Base-by-base conservation (phyloP, 208 protist genomes). In the Trypanosomatidae sp. region DNA sequence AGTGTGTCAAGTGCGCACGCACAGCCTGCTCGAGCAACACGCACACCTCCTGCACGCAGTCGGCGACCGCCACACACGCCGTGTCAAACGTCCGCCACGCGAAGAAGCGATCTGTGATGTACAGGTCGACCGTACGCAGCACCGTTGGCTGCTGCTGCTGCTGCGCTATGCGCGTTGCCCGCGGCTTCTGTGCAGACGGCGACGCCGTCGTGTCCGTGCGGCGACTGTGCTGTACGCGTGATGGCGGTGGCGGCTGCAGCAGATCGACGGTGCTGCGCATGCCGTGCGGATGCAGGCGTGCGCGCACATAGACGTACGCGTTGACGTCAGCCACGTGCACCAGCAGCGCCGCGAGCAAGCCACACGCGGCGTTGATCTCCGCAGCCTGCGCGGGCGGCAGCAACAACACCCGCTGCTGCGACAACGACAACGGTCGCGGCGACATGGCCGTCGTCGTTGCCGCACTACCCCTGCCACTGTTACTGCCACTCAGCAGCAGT, bases 291-390 rank as follows among this genome's bases (percentile, higher is more conserved):
- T 64, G 59, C 13, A 91, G 62, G 4, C 58, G 23, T 6, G 60
- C 58, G 6, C 39, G 50, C 0, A 45, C 13, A 6, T 85, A 70
- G 19, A 37, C 7, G 37, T 80, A 72, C 5, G 49, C 24, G 40
- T 91, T 64, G 18, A 55, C 43, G 8, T 69, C 45, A 0, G 65
- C 65, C 0, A 87, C 38, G 24, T 66, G 48, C 21, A 57, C 46
- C 4, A 91, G 46, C 6, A 88, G 56, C 20, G 67, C 47, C 25
- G 71, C 39, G 2, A 87, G 30, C 28, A 70, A 72, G 4, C 74
- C 76, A 47, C 82, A 85, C 4, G 82, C 82, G 11, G 64, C 58
- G 43, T 91, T 91, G 22, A 85, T 61, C 40, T 91, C 82, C 2
- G 30, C n/a, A 35, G n/a, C 11, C n/a, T 35, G 30, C 30, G 30